phyloP scores from a whole-genome alignment of 176 grass and related monocot species.

The Aegilops sharonensis region DNA sequence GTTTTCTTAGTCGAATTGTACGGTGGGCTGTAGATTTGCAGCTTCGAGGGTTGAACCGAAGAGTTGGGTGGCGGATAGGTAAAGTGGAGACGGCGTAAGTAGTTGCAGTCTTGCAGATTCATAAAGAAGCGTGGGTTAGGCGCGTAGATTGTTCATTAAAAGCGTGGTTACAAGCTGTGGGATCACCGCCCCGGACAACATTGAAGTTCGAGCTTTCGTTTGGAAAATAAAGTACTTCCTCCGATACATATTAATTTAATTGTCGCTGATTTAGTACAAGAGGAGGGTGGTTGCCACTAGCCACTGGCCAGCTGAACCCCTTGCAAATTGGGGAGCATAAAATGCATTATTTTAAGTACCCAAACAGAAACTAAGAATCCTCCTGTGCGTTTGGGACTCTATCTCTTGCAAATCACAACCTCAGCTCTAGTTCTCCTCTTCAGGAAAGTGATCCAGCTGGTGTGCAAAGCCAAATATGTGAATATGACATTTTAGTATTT shows the following conservation, averaged over 20 bases:
- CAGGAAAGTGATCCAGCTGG: not conserved
- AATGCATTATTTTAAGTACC: not conserved
- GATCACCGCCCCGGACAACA: not conserved
- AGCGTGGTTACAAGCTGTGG: not conserved
- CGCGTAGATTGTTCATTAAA: not conserved
- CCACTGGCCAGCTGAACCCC: not conserved
- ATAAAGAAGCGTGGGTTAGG: not conserved
- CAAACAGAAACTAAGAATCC: conserved; percentile 3
- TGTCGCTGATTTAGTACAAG: too few species aligned
- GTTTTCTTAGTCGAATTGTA: not conserved
- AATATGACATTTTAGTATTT: conserved; percentile 11
- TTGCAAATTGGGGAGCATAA: not conserved
- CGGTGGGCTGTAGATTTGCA: not conserved
- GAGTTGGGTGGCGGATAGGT: not conserved
- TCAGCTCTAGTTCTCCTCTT: not conserved
- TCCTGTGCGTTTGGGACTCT: not conserved
- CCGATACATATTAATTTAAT: too few species aligned
- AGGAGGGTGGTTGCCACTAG: not conserved
- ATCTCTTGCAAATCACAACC: not conserved
- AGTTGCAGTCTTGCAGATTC: not conserved
- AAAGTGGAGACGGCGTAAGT: not conserved
- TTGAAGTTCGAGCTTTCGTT: not conserved
- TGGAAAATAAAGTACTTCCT: not conserved
- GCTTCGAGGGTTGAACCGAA: not conserved
- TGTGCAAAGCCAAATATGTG: not conserved